A percentile compares a stretch with the other conserved stretches of the same genome.
Conservation (phyloP, 2,329 filamentous ascomycete genomes). For the Fusarium nygamai region DNA sequence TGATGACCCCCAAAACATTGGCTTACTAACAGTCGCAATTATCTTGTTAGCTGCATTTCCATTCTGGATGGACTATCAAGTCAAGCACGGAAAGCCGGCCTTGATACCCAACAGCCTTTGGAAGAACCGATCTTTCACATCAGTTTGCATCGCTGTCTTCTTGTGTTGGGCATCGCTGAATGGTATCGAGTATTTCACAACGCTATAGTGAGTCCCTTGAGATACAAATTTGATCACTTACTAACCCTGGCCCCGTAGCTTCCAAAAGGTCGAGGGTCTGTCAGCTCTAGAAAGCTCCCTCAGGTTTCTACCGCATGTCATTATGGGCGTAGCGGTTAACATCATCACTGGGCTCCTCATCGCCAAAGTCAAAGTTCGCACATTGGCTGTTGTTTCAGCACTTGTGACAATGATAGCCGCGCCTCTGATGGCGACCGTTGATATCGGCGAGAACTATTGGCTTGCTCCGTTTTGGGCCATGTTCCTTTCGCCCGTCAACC, state of each 20-base stretch:
- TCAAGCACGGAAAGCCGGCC: slow-evolving; percentile 58
- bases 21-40: slow-evolving; percentile 55
- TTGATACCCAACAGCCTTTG: slow-evolving; percentile 70
- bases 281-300: slow-evolving; percentile 58
- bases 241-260: slow-evolving; percentile 46
- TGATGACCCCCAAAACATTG: slow-evolving; percentile 53
- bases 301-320: slow-evolving; percentile 58
- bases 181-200: slow-evolving; percentile 58
- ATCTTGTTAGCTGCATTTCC: slow-evolving; percentile 60
- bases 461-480: slow-evolving; percentile 55
- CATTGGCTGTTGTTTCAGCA: slow-evolving; percentile 52
- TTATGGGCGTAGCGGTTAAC: slow-evolving; percentile 56
- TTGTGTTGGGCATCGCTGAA: slow-evolving; percentile 59
- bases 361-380: slow-evolving; percentile 50
- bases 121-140: slow-evolving; percentile 64
- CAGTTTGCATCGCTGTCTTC: slow-evolving; percentile 62
- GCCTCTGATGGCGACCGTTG: slow-evolving; percentile 63
- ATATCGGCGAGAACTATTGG: slow-evolving; percentile 62
- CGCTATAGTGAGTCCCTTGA: slow-evolving; percentile 53
- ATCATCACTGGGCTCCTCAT: slow-evolving; percentile 55
- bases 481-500: slow-evolving; percentile 56
- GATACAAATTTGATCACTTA: accelerated
- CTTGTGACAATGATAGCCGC: slow-evolving; percentile 58
- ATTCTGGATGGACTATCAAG: slow-evolving; percentile 64
- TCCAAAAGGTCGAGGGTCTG: slow-evolving; percentile 58